Conservation (phyloP, 257 asterid species). For the Forsythia suspensa region DNA sequence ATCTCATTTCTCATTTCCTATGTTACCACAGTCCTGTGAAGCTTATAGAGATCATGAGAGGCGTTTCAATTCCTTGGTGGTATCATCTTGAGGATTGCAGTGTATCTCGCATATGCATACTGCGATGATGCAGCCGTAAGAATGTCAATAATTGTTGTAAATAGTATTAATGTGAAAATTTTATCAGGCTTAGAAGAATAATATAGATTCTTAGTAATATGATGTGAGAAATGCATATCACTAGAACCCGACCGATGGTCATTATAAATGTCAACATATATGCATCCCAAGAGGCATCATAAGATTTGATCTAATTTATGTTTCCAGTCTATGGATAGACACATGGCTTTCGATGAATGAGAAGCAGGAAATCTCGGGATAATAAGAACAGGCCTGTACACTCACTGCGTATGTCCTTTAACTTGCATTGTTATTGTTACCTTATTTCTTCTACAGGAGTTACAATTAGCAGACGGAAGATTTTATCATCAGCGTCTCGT, state of each 20-base stretch:
- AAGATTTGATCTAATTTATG: too few relatives aligned
- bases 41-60: constrained; percentile 74
- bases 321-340: neutral
- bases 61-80: constrained; percentile 81
- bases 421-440: neutral
- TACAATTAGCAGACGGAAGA: constrained; percentile 66
- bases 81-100: constrained; percentile 77
- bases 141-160: constrained; percentile 23
- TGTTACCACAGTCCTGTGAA: constrained; percentile 63
- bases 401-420: constrained; percentile 6
- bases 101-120: constrained; percentile 58
- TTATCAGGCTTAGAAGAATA: neutral
- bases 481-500: constrained; percentile 70
- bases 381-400: neutral
- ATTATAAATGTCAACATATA: neutral
- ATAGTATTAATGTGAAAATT: neutral
- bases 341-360: neutral
- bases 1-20: neutral
- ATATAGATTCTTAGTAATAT: neutral
- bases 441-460: constrained; percentile 42
- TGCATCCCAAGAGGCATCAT: too few relatives aligned
- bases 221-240: neutral
- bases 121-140: constrained; percentile 90
- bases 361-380: constrained; percentile 1
- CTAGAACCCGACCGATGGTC: neutral